Base-by-base conservation (phyloP, 2,329 filamentous ascomycete species). In the Fusarium veterinarium region DNA sequence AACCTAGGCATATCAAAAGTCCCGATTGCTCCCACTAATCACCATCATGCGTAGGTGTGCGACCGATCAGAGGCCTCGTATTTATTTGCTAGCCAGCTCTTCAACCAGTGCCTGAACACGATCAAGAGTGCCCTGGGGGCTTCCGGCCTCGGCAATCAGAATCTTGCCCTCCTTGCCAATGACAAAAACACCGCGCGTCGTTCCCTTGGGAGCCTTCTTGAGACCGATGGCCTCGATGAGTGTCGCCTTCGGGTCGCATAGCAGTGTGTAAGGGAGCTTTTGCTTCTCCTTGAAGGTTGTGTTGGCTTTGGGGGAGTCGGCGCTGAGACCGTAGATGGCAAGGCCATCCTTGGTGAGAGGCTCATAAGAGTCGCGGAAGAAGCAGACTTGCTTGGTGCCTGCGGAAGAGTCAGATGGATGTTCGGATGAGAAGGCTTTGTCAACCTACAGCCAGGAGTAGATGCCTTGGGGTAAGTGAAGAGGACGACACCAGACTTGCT, bases 391-490 rank as follows among this genome's bases (percentile, higher is more conserved):
- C 66, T 88, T 96, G 63, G 95, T 98, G 87, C 95, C 95, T 97
- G 70, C 48, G 38, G n/a, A 72, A 10, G 19, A 49, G 60, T 73
- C 23, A 74, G 63, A 28, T 30, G 38, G 8, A 62, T 42, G 49
- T 25, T 49, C 31, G 13, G 25, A 40, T 35, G 13, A 42, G 20
- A 28, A 45, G 42, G 30, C 12, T 25, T 37, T 23, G 20, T 28
- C 40, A 49, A 81, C 94, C 89, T 90, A 97, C 95, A 98, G 71
- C 95, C 95, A 41, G 94, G 94, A 28, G 96, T 99, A 33, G 93
- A 96, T 17, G 96, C 96, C 84, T 93, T 97, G 66, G 96, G 96
- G 80, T 98, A 98, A 37, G 95, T 98, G 82, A 99, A 98, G 35
- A 98, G 85, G 38, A 97, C 94, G 46, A 98, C 92, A 31, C 95